A percentile compares a stretch with the other conserved stretches of the same genome.
Evolutionary conservation across 2,329 filamentous ascomycete species (phyloP).

Genomic region (Aspergillus brasiliensis): DNA sequence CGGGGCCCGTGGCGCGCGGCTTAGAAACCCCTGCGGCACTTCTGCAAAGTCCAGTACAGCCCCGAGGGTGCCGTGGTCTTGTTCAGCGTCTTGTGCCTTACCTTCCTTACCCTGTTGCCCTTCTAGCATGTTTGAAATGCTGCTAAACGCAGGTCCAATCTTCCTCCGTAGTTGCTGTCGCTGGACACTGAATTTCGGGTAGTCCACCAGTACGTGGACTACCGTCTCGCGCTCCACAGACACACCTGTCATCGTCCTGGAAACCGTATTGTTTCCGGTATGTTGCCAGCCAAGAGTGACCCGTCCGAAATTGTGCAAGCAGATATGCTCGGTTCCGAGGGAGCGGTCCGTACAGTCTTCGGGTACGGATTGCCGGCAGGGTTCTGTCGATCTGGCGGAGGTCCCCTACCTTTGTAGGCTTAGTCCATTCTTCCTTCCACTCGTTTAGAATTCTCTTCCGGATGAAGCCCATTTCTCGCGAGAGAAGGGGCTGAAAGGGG

Average conservation of each 20-base stretch:
- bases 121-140: slow-evolving; percentile 25
- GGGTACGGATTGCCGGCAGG: slow-evolving; percentile 11
- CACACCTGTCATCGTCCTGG: slow-evolving; percentile 17
- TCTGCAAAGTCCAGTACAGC: slow-evolving; percentile 16
- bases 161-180: slow-evolving; percentile 3
- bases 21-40: slow-evolving; percentile 9
- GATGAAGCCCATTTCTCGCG: slow-evolving; percentile 14
- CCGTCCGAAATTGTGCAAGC: slow-evolving; percentile 24
- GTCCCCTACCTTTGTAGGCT: slow-evolving; percentile 12
- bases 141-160: slow-evolving; percentile 22
- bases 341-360: slow-evolving; percentile 16
- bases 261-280: slow-evolving; percentile 17
- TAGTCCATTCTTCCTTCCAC: slow-evolving; percentile 17
- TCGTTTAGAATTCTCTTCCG: too few relatives aligned
- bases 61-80: neutral
- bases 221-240: slow-evolving; percentile 24
- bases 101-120: slow-evolving; percentile 18
- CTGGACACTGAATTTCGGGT: slow-evolving; percentile 18
- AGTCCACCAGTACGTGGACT: slow-evolving; percentile 23
- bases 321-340: slow-evolving; percentile 21
- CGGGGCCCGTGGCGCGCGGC: slow-evolving; percentile 5
- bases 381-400: slow-evolving; percentile 11
- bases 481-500: slow-evolving; percentile 14
- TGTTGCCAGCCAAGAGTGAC: slow-evolving; percentile 26
- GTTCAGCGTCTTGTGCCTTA: neutral